Base-by-base conservation (phyloP, 2,329 filamentous ascomycete species). In the Plenodomus lindquistii region DNA sequence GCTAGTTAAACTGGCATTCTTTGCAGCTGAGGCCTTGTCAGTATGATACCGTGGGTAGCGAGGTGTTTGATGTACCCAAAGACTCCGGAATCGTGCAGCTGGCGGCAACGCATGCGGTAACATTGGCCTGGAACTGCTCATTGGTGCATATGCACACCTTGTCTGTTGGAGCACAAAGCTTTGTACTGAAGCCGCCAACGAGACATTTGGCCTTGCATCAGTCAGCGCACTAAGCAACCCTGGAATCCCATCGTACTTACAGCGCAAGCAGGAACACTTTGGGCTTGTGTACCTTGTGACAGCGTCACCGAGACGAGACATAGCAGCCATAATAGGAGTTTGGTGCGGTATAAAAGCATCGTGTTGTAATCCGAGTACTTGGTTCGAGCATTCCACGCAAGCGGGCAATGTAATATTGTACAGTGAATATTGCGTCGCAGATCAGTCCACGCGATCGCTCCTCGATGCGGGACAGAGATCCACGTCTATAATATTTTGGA, bases 1-100 rank as follows among this genome's bases (percentile, higher is more conserved):
- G 19, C 60, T 63, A 11, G 71, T 69, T 13, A 63, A 53, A 1
- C 75, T 77, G 47, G 71, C 62, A 51, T 77, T 77, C 52, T 76
- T 73, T 4, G 71, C 73, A 13, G 64, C 72, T 75, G n/a, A 43
- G n/a, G 37, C 11, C 6, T 18, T 9, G 10, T 37, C 15, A 29
- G 34, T 36, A 24, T 39, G 34, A 21, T 18, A 16, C 15, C 9
- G 3, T 5, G 21, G 4, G 8, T 24, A 31, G 19, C 29, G 3
- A n/a, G 19, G 10, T 19, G 16, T 4, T 19, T 10, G 16, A 20
- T 48, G n/a, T 56, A 65, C 60, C 40, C 27, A 66, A 16, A 22
- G 56, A 47, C 38, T 66, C 60, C 16, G 54, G 55, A 27, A 65
- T 55, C 4, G 61, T 63, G 44, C 63, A 65, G 29, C 37, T 54